Percentiles rank a stretch among this genome's conserved stretches.
Conservation (phyloP, 345 rosid genomes). For the Atalantia buxifolia region DNA sequence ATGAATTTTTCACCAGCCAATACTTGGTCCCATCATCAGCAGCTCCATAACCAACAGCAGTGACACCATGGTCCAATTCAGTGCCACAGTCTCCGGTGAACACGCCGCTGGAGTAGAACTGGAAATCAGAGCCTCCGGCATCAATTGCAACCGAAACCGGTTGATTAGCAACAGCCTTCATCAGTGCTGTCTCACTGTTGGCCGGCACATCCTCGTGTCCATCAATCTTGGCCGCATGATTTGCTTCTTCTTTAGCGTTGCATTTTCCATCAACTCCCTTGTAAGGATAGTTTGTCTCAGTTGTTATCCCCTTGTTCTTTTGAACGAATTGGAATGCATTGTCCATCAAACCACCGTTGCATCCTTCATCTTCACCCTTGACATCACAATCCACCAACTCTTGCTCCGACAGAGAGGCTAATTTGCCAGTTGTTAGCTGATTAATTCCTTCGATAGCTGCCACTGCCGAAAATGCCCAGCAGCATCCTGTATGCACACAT, state of each 20-base stretch:
- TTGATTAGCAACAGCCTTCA: too few species aligned
- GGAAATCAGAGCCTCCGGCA: neutral
- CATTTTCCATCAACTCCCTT: slow-evolving; percentile 18
- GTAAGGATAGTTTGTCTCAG: slow-evolving; percentile 29
- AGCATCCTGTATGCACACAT: slow-evolving; percentile 26
- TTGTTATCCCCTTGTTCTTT: slow-evolving; percentile 22
- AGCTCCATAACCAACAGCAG: neutral
- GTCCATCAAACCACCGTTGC: slow-evolving; percentile 36
- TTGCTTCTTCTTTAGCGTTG: too few species aligned
- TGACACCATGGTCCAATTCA: neutral
- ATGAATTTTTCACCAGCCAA: slow-evolving; percentile 5
- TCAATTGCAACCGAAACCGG: neutral
- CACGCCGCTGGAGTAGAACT: neutral
- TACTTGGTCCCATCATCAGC: neutral
- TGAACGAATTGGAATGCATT: slow-evolving; percentile 28
- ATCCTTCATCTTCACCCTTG: slow-evolving; percentile 38
- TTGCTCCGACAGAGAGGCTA: slow-evolving; percentile 37
- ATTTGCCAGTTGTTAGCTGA: slow-evolving; percentile 24
- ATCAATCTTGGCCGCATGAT: too few species aligned
- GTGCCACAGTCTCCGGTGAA: neutral
- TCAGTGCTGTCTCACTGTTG: too few species aligned
- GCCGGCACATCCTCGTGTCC: too few species aligned
- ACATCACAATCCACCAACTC: slow-evolving; percentile 45
- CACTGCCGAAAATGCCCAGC: slow-evolving; percentile 54
- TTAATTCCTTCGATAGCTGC: slow-evolving; percentile 48